Evolutionary conservation across 352 stramenopile species (phyloP).

Genomic region (Pythium insidiosum): DNA sequence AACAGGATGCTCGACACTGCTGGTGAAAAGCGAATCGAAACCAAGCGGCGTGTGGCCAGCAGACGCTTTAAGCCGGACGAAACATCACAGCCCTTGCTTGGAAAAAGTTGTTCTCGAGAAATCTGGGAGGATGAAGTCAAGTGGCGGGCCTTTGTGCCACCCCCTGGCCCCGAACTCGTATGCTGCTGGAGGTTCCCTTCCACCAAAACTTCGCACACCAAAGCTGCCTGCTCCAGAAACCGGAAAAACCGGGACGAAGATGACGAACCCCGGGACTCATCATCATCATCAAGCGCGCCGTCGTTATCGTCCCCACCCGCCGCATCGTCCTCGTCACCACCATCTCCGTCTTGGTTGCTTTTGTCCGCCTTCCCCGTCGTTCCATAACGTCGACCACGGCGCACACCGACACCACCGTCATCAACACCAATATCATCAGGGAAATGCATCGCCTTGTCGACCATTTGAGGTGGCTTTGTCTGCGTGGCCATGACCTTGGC

Average conservation of each 20-base stretch:
- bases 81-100: conserved; percentile 21
- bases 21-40: conserved; percentile 36
- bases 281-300: not conserved
- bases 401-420: conserved; percentile 1
- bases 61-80: conserved; percentile 20
- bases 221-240: conserved; percentile 50
- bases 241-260: conserved; percentile 45
- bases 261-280: conserved; percentile 8
- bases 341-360: conserved; percentile 11
- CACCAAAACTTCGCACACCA: conserved; percentile 44
- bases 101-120: conserved; percentile 23
- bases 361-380: not conserved
- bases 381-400: not conserved
- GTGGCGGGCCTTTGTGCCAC: conserved; percentile 5
- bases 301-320: conserved; percentile 6
- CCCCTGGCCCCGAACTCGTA: conserved; percentile 3
- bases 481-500: conserved; percentile 36
- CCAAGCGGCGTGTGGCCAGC: conserved; percentile 22
- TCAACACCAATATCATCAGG: conserved; percentile 71
- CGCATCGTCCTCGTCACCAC: conserved; percentile 10
- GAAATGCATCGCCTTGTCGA: conserved; percentile 60
- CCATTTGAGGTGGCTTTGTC: conserved; percentile 30
- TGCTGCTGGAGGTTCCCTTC: conserved; percentile 38
- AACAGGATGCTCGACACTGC: conserved; percentile 39
- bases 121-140: conserved; percentile 6